Evolutionary conservation across 371 early-diverging fungal species (phyloP).

Genomic region (Catenaria anguillulae): DNA sequence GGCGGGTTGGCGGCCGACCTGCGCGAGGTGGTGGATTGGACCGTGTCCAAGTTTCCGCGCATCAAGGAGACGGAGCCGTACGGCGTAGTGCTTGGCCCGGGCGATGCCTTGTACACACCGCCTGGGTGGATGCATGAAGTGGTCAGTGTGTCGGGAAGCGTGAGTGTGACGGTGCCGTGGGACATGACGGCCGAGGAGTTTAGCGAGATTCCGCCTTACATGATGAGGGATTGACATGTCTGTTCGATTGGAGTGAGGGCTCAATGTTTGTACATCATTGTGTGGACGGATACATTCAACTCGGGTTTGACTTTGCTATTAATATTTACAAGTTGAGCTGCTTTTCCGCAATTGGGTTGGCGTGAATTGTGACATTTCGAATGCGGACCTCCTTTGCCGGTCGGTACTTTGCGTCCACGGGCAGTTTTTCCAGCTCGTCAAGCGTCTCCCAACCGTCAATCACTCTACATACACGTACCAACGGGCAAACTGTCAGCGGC

Average conservation of each 20-base stretch:
- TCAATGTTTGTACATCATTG: no score
- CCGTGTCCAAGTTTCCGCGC: constrained; percentile 14
- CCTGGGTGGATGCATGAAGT: constrained; percentile 27
- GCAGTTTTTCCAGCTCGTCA: constrained; percentile 69
- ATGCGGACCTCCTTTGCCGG: constrained; percentile 72
- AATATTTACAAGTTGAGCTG: no score
- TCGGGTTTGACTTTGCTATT: no score
- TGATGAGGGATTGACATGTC: no score
- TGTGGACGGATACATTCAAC: no score
- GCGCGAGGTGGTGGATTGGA: not conserved
- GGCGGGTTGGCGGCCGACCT: no score
- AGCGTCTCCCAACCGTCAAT: constrained; percentile 78
- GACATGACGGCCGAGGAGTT: constrained; percentile 19
- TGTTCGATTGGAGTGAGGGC: no score
- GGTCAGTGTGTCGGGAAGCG: constrained; percentile 18
- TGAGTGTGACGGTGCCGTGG: constrained; percentile 24
- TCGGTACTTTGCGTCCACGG: constrained; percentile 67
- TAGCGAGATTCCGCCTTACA: constrained; percentile 13
- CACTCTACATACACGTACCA: constrained; percentile 33
- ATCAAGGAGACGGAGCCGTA: constrained; percentile 15
- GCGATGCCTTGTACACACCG: constrained; percentile 24
- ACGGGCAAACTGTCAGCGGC: not conserved
- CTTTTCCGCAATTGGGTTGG: constrained; percentile 83
- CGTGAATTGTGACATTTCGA: constrained; percentile 69
- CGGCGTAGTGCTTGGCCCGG: constrained; percentile 18